phyloP scores from a whole-genome alignment of 176 grass and related monocot genomes.

The Carex kokanica region DNA sequence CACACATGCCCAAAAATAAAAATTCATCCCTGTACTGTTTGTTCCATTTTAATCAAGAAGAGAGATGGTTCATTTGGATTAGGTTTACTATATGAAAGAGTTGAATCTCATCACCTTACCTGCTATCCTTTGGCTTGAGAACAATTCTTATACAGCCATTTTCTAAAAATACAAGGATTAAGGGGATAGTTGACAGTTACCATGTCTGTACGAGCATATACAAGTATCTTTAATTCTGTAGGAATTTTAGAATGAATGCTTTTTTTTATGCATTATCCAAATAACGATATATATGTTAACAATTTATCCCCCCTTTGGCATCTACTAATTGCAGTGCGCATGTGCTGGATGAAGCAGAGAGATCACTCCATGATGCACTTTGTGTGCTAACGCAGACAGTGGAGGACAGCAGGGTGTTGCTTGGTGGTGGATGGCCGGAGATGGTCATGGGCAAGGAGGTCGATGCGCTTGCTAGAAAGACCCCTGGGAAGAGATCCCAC shows the following conservation, averaged over 20 bases:
- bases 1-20: neutral
- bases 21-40: neutral
- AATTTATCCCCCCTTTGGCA: neutral
- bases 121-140: neutral
- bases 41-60: neutral
- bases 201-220: neutral
- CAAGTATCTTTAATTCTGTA: neutral
- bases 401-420: conserved; percentile 74
- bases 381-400: conserved; percentile 91
- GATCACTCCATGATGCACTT: conserved; percentile 87
- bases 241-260: neutral
- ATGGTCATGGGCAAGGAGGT: conserved; percentile 92
- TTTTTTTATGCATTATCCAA: neutral
- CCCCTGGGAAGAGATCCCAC: conserved; percentile 89
- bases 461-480: conserved; percentile 76
- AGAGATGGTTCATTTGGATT: neutral
- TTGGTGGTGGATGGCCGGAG: conserved; percentile 96
- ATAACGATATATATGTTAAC: neutral
- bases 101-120: neutral
- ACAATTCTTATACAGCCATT: neutral
- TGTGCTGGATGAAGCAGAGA: conserved; percentile 90
- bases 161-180: neutral
- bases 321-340: conserved; percentile 54
- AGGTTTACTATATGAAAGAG: neutral
- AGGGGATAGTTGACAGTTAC: neutral